phyloP scores from a whole-genome alignment of 768 basidiomycete species.

The Lyophyllum atratum region DNA sequence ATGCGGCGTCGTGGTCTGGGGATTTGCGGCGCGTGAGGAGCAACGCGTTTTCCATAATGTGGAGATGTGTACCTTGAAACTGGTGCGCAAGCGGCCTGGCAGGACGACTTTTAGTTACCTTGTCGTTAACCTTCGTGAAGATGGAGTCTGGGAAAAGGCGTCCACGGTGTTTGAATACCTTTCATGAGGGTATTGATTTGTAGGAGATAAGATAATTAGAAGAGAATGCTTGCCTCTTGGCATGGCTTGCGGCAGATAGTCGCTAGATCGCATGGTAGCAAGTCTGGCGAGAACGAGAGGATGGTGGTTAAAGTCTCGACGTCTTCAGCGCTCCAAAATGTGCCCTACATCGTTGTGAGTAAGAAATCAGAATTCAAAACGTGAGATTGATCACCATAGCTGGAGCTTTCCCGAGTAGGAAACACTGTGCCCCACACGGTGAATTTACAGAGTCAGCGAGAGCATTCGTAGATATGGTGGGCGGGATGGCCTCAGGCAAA shows the following conservation, averaged over 20 bases:
- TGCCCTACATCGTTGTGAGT: constrained; percentile 17
- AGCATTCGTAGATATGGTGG: constrained; percentile 23
- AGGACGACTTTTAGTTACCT: constrained; percentile 5
- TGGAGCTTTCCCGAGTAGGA: constrained; percentile 19
- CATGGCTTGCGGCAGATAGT: constrained; percentile 60
- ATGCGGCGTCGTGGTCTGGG: constrained; percentile 17
- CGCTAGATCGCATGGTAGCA: constrained; percentile 55
- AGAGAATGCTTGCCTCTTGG: constrained; percentile 44
- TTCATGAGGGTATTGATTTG: background rate
- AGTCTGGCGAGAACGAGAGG: constrained; percentile 44
- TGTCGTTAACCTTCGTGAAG: constrained; percentile 2
- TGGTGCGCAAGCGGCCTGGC: background rate
- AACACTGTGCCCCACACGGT: constrained; percentile 37
- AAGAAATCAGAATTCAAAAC: background rate
- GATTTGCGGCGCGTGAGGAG: background rate
- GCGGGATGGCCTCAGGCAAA: constrained; percentile 24
- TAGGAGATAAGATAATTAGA: background rate
- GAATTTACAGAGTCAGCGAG: constrained; percentile 16
- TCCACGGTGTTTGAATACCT: constrained; percentile 31
- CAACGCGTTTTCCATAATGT: background rate
- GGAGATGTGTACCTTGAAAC: constrained; percentile 12
- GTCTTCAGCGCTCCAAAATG: constrained; percentile 41
- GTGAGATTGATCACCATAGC: constrained; percentile 15
- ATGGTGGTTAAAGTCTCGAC: constrained; percentile 39
- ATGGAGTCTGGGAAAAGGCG: constrained; percentile 19